Evolutionary conservation across 495 filamentous ascomycete genomes (phyloP).

Genomic region (Aspergillus affinis): DNA sequence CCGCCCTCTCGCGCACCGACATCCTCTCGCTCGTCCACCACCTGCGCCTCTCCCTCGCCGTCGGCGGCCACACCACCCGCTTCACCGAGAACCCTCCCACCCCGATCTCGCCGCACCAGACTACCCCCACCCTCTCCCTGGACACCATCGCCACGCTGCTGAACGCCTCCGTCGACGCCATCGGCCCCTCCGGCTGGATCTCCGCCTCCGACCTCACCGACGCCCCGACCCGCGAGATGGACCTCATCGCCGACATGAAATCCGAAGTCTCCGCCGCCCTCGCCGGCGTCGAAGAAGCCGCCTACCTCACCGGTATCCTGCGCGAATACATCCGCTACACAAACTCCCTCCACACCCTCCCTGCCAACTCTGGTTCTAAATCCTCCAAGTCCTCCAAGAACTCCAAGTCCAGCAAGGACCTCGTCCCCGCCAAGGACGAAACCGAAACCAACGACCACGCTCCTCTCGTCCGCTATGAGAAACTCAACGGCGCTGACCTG

Average conservation of each 20-base stretch:
- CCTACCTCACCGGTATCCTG: constrained; percentile 64
- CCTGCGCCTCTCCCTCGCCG: constrained; percentile 63
- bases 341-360: constrained; percentile 36
- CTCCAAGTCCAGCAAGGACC: background rate
- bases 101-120: constrained; percentile 50
- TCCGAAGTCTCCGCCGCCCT: constrained; percentile 74
- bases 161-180: constrained; percentile 74
- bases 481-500: constrained; percentile 45
- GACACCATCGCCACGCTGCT: constrained; percentile 64
- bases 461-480: constrained; percentile 36
- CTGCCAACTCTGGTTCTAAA: background rate
- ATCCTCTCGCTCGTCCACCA: constrained; percentile 71
- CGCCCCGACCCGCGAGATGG: constrained; percentile 57
- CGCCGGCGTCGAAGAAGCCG: constrained; percentile 73
- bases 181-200: constrained; percentile 84
- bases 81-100: constrained; percentile 47
- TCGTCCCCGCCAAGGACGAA: background rate
- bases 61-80: constrained; percentile 43
- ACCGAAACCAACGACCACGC: constrained; percentile 2
- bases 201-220: constrained; percentile 54
- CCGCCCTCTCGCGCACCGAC: constrained; percentile 63
- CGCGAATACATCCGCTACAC: constrained; percentile 69
- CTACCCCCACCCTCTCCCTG: constrained; percentile 47
- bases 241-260: constrained; percentile 62
- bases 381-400: background rate